phyloP scores from a whole-genome alignment of 208 protist genomes.

The Acanthamoeba healyi region DNA sequence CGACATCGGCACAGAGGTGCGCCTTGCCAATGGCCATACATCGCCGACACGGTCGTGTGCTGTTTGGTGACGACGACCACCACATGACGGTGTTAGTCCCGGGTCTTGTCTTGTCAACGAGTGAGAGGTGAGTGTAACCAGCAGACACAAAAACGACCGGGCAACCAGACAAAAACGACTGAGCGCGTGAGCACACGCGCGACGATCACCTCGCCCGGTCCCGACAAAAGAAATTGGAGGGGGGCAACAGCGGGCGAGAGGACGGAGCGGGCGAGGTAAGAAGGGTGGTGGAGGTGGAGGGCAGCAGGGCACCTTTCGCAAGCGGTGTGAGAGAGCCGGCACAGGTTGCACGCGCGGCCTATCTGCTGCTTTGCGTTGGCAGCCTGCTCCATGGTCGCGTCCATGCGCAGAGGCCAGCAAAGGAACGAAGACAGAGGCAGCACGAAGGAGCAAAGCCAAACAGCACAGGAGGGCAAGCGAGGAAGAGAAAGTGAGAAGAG shows the following conservation, averaged over 20 bases:
- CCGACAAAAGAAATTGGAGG: background rate
- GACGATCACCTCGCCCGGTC: too few relatives aligned
- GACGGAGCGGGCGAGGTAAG: too few relatives aligned
- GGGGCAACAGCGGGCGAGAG: background rate
- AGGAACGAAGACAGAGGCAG: too few relatives aligned
- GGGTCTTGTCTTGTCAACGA: too few relatives aligned
- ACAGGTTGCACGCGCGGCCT: background rate
- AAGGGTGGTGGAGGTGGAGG: too few relatives aligned
- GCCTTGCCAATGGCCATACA: slow-evolving; percentile 19
- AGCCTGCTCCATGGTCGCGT: background rate
- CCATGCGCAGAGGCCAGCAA: background rate
- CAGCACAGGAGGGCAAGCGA: too few relatives aligned
- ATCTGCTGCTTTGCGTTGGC: background rate
- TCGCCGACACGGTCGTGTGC: background rate
- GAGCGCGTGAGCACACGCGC: too few relatives aligned
- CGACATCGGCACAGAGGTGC: background rate
- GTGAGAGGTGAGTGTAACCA: background rate
- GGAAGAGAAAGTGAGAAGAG: too few relatives aligned
- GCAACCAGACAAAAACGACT: too few relatives aligned
- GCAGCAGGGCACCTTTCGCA: background rate
- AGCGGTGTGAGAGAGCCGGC: background rate
- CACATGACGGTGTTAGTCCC: background rate
- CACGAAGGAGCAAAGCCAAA: background rate
- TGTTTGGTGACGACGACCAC: background rate
- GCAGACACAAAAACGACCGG: too few relatives aligned